Evolutionary conservation across 179 eudicot species (phyloP), one percentile per base, ranked within the genome.

Genomic region (Beta lomatogona): DNA sequence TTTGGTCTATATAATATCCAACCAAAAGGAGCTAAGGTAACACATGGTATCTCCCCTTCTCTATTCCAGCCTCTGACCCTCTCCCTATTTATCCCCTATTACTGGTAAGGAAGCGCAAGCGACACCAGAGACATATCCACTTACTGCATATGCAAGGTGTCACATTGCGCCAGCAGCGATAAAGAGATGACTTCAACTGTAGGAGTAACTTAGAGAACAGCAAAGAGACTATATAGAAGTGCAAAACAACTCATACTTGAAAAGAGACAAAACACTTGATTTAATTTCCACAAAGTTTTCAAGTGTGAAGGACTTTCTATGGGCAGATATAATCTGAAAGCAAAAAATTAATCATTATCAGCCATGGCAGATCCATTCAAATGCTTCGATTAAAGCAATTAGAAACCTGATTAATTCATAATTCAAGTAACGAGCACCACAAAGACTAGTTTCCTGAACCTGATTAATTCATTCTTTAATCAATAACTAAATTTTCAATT

Each of bases 261-360:
- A 87, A 67, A 81, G 77, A 75, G 88, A 86, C 70, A 31, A 41
- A 78, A 90, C 83, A 54, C 80, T 52, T 25, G 90, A 83, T 77
- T 82, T 86, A 84, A 96, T 91, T 72, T 75, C 86, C 41, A 82
- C 77, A 80, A 78, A 94, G 11, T 77, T 83, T n/a, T 89, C 89
- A 77, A 86, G 89, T 67, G 83, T 83, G 80, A 96, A 96, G 25
- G 97, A 90, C 78, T 92, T 94, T 72, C 86, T 86, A 79, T 92
- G 97, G 0, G 94, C 90, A 90, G 28, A 83, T 85, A 96, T 89
- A 67, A 92, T 92, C 98, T 93, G 92, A 79, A 85, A 85, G 73
- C 70, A 84, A 54, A 57, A 44, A 25, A 82, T 6, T 21, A 57
- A 59, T 74, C 15, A 71, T n/a, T n/a, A n/a, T n/a, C n/a, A n/a